Evolutionary conservation across 2,329 filamentous ascomycete species (phyloP).

Genomic region (Neurospora sp.): DNA sequence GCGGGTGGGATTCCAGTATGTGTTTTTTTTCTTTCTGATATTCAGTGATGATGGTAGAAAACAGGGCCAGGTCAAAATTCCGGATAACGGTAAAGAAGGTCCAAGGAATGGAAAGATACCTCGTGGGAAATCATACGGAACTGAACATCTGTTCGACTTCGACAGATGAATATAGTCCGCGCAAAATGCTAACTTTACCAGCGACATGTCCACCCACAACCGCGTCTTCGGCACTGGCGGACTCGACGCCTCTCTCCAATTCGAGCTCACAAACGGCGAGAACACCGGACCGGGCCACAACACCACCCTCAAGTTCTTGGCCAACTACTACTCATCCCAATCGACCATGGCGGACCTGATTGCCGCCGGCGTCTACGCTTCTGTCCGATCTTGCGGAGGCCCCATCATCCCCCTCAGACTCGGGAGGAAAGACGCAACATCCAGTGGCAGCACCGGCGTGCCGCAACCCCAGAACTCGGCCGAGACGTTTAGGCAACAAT

Average conservation of each 20-base stretch:
- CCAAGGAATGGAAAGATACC: background rate
- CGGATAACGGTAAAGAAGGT: background rate
- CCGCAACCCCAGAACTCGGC: slow-evolving; percentile 48
- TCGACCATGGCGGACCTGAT: slow-evolving; percentile 49
- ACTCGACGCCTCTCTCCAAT: slow-evolving; percentile 50
- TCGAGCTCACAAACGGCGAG: slow-evolving; percentile 44
- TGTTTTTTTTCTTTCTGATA: slow-evolving; percentile 21
- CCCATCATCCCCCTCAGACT: slow-evolving; percentile 42
- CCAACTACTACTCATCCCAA: slow-evolving; percentile 40
- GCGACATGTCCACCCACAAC: slow-evolving; percentile 36
- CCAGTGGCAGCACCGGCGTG: slow-evolving; percentile 37
- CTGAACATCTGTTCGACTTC: background rate
- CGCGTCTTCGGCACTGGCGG: slow-evolving; percentile 39
- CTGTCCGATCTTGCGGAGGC: slow-evolving; percentile 50
- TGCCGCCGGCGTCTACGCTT: slow-evolving; percentile 47
- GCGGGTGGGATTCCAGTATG: slow-evolving; percentile 52
- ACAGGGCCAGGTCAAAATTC: background rate
- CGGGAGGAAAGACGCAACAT: slow-evolving; percentile 45
- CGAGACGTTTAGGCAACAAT: slow-evolving; percentile 43
- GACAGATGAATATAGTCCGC: background rate
- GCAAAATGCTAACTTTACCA: slow-evolving; percentile 2
- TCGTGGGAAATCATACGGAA: background rate
- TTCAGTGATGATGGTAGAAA: background rate
- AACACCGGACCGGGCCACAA: slow-evolving; percentile 47
- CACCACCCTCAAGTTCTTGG: slow-evolving; percentile 43